Conservation (phyloP, 129 eudicot genomes). For the Saussurea involucrata region DNA sequence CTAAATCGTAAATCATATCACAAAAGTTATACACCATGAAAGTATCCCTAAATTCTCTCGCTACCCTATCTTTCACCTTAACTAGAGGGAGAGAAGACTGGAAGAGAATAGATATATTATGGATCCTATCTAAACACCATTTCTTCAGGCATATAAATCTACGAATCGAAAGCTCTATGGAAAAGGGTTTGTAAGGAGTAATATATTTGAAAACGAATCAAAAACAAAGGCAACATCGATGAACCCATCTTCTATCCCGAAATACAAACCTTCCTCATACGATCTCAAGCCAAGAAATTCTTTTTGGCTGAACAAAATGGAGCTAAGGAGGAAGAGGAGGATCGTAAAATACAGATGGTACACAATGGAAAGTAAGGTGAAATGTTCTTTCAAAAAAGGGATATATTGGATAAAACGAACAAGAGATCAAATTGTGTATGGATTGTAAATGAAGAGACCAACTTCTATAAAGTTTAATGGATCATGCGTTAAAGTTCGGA, state of each 20-base stretch:
- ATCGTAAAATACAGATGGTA: not conserved
- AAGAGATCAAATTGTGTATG: not conserved
- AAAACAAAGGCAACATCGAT: not conserved
- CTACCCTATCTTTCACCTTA: not conserved
- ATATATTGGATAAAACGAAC: conserved; percentile 4
- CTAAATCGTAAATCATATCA: not conserved
- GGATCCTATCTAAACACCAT: not conserved
- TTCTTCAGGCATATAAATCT: not conserved
- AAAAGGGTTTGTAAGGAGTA: not conserved
- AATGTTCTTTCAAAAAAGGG: not conserved
- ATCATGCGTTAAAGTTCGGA: not conserved
- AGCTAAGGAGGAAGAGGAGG: not conserved
- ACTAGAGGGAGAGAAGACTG: not conserved
- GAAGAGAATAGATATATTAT: not conserved
- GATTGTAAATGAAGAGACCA: not conserved
- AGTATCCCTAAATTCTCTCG: not conserved
- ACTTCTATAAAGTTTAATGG: not conserved
- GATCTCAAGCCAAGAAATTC: not conserved
- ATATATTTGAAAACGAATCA: not conserved
- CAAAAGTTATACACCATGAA: not conserved
- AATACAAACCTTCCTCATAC: not conserved
- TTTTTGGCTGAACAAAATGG: not conserved
- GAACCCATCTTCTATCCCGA: not conserved
- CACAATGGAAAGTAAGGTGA: not conserved
- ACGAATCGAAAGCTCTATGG: not conserved